These are phyloP conservation scores for Penicillium sp. DNA, from an alignment of 2,329 filamentous ascomycete genomes.

Conservation along the genomic window DNA sequence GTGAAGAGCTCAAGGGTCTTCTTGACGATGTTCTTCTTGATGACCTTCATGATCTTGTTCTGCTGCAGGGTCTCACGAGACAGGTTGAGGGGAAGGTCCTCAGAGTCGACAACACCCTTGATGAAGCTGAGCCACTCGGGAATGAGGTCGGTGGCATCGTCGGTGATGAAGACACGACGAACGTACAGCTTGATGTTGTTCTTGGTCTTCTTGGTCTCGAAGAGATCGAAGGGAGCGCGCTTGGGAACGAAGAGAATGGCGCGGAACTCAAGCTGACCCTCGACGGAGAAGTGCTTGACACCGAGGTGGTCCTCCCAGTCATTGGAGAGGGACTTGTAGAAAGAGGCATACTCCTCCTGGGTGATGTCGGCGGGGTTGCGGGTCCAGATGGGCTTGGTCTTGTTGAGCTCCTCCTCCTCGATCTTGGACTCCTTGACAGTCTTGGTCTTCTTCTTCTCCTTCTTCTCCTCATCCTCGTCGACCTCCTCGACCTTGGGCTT, in stretches of 20 bases:
- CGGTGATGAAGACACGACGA: slow-evolving; percentile 99
- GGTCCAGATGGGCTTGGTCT: slow-evolving; percentile 99
- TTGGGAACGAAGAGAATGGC: slow-evolving; percentile 99
- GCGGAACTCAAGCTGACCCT: slow-evolving; percentile 99
- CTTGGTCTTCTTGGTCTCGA: slow-evolving; percentile 99
- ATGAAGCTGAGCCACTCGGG: slow-evolving; percentile 99
- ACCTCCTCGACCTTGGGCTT: slow-evolving; percentile 95
- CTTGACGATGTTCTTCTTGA: slow-evolving; percentile 99
- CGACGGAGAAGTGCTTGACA: slow-evolving; percentile 99
- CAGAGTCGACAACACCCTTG: slow-evolving; percentile 99
- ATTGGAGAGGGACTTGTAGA: slow-evolving; percentile 99
- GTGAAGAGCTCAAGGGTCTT: slow-evolving; percentile 99
- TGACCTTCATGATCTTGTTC: slow-evolving; percentile 99
- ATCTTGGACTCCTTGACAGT: slow-evolving; percentile 98
- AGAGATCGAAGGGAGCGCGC: slow-evolving; percentile 98
- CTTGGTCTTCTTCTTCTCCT: slow-evolving; percentile 98
- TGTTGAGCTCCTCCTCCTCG: slow-evolving; percentile 99
- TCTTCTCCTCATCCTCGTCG: slow-evolving; percentile 74
- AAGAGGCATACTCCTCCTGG: slow-evolving; percentile 94
- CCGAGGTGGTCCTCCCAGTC: slow-evolving; percentile 99
- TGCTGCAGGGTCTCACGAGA: slow-evolving; percentile 99
- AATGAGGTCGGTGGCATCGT: slow-evolving; percentile 97
- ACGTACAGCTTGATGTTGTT: slow-evolving; percentile 99
- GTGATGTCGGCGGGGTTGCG: slow-evolving; percentile 94
- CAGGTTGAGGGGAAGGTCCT: slow-evolving; percentile 98